Evolutionary conservation across 1,284 basidiomycete species (phyloP).

Genomic region (Boletellus sp.): DNA sequence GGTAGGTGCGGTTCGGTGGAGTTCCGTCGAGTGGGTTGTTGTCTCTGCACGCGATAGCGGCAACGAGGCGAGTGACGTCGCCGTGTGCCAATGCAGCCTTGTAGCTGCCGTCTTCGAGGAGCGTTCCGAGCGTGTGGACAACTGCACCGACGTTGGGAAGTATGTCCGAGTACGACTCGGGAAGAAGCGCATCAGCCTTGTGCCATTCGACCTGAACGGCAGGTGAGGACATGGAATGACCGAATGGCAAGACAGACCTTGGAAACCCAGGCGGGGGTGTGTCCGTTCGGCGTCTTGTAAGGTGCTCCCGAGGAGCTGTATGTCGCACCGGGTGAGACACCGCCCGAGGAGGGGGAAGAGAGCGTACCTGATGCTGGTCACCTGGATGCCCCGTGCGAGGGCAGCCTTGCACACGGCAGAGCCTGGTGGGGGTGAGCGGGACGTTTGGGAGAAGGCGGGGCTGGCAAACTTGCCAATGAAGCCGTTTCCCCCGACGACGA

Average conservation of each 20-base stretch:
- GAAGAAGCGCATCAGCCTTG: constrained; percentile 73
- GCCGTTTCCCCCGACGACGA: constrained; percentile 93
- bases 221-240: constrained; percentile 8
- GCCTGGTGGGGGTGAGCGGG: constrained; percentile 47
- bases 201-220: constrained; percentile 76
- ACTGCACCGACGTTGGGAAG: constrained; percentile 70
- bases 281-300: constrained; percentile 85
- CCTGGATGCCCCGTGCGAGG: constrained; percentile 78
- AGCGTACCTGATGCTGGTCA: constrained; percentile 81
- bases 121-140: constrained; percentile 92
- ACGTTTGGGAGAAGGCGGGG: constrained; percentile 1
- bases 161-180: constrained; percentile 68
- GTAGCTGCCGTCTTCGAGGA: constrained; percentile 82
- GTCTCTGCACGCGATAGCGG: constrained; percentile 42
- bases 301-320: constrained; percentile 81
- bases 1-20: constrained; percentile 48
- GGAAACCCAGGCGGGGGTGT: constrained; percentile 81
- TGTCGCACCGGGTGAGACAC: background rate
- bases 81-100: constrained; percentile 67
- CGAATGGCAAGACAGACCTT: constrained; percentile 43
- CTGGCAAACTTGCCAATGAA: constrained; percentile 67
- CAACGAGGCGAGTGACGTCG: constrained; percentile 52
- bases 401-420: constrained; percentile 90
- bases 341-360: background rate
- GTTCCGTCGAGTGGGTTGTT: constrained; percentile 60